Evolutionary conservation across 2,329 filamentous ascomycete species (phyloP).

Genomic region (Penicillium sp.): DNA sequence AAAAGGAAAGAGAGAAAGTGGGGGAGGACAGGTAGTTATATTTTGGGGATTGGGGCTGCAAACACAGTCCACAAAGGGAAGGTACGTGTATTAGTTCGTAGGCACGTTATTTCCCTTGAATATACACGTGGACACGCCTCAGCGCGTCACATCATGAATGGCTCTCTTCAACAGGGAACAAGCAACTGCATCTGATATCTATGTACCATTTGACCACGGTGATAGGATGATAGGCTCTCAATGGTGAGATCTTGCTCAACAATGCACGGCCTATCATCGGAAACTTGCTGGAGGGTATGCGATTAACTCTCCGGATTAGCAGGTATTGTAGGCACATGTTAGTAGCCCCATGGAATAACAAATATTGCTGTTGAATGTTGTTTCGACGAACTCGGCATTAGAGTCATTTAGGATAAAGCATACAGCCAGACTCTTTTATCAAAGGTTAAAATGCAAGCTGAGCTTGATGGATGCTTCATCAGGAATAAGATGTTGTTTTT

Average conservation of each 20-base stretch:
- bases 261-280: neutral
- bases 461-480: neutral
- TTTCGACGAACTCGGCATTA: neutral
- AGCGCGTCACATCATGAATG: neutral
- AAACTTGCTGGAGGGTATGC: neutral
- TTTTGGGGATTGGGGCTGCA: neutral
- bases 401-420: neutral
- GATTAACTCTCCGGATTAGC: neutral
- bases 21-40: neutral
- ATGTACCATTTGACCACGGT: too few relatives aligned
- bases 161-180: neutral
- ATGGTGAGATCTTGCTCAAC: neutral
- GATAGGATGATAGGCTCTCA: neutral
- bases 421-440: neutral
- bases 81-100: neutral
- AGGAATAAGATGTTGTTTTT: neutral
- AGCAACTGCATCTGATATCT: neutral
- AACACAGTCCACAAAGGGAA: neutral
- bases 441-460: neutral
- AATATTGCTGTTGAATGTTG: neutral
- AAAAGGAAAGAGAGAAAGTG: neutral
- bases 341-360: neutral
- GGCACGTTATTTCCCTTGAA: neutral
- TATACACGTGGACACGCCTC: neutral
- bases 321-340: neutral